Percentiles rank a stretch among this genome's conserved stretches.
phyloP scores from a whole-genome alignment of 2,329 filamentous ascomycete genomes.

The Trichoderma sp. region DNA sequence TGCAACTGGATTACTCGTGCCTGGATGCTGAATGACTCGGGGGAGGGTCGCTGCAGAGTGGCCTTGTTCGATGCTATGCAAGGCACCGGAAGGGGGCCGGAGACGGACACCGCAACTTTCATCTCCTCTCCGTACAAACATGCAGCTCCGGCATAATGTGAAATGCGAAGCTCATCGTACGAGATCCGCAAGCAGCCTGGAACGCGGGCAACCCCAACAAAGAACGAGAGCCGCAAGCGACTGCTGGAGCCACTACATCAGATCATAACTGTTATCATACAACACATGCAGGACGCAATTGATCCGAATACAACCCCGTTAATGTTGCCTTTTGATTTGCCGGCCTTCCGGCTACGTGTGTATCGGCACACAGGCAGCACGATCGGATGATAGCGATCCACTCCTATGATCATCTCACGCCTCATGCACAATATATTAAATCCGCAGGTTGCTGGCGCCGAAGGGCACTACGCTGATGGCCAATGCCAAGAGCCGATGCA shows the following conservation, averaged over 20 bases:
- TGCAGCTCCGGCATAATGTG: background rate
- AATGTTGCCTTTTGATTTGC: constrained; percentile 7
- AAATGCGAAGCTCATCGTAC: constrained; percentile 3
- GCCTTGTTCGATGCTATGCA: constrained; percentile 10
- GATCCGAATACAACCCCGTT: constrained; percentile 17
- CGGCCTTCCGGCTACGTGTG: background rate
- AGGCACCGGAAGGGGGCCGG: constrained; percentile 11
- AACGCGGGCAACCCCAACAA: constrained; percentile 8
- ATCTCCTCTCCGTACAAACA: background rate
- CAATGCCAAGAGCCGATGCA: constrained; percentile 10
- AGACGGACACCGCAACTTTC: constrained; percentile 14
- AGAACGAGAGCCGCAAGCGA: constrained; percentile 9
- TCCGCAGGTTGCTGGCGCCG: background rate
- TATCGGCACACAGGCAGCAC: constrained; percentile 12
- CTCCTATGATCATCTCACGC: constrained; percentile 11
- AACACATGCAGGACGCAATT: constrained; percentile 12
- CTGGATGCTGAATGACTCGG: constrained; percentile 11
- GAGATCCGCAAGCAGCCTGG: background rate
- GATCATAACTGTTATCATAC: constrained; percentile 14
- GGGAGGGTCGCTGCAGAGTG: background rate
- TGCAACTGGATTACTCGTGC: constrained; percentile 1
- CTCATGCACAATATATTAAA: constrained; percentile 19
- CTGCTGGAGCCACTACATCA: background rate
- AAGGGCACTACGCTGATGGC: background rate
- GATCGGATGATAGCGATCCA: constrained; percentile 19